phyloP scores from a whole-genome alignment of 1,284 basidiomycete genomes.

The Pholiota adiposa region DNA sequence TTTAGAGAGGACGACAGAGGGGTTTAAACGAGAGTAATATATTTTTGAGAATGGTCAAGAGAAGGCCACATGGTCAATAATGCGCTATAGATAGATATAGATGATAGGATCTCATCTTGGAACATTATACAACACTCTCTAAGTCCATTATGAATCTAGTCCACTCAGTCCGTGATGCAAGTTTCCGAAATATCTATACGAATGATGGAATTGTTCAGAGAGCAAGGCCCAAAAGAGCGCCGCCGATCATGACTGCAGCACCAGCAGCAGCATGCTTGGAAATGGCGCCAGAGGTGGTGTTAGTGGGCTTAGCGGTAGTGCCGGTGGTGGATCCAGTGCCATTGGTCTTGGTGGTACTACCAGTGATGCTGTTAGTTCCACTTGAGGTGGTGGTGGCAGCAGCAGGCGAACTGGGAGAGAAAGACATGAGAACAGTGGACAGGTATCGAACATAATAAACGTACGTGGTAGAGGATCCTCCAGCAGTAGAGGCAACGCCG shows the following conservation, averaged over 20 bases:
- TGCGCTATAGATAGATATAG: constrained; percentile 24
- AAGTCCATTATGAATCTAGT: constrained; percentile 18
- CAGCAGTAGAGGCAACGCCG: constrained; percentile 31
- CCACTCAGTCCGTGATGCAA: constrained; percentile 8
- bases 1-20: background rate
- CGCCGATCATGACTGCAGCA: constrained; percentile 24
- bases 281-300: constrained; percentile 10
- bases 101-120: constrained; percentile 23
- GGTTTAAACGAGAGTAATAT: constrained; percentile 17
- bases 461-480: constrained; percentile 2
- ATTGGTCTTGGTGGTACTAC: constrained; percentile 17
- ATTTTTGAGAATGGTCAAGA: constrained; percentile 16
- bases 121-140: constrained; percentile 17
- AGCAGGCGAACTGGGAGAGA: constrained; percentile 5
- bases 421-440: background rate
- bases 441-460: background rate
- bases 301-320: constrained; percentile 7
- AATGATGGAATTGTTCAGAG: constrained; percentile 10
- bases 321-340: constrained; percentile 9
- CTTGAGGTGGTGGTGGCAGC: constrained; percentile 22
- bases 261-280: constrained; percentile 22
- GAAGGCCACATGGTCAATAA: constrained; percentile 26
- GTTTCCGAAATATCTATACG: background rate
- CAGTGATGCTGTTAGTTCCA: constrained; percentile 17
- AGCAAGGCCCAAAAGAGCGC: constrained; percentile 22